A percentile compares a stretch with the other conserved stretches of the same genome.
These are phyloP conservation scores for Microbotryomycetes sp. DNA, from an alignment of 1,284 basidiomycete species.

Conservation along the genomic window DNA sequence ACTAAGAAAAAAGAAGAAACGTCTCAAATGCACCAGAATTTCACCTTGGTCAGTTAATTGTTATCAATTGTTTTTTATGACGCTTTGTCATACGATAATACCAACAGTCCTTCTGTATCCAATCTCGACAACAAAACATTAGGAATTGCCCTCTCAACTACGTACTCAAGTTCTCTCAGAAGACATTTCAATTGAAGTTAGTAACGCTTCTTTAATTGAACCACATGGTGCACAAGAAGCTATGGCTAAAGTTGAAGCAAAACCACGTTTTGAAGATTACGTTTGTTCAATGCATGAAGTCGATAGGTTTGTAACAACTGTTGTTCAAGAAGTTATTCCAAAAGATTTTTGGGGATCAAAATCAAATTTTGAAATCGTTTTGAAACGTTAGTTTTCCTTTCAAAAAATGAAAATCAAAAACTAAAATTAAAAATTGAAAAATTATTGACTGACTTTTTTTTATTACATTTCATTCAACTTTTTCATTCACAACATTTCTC, in stretches of 20 bases:
- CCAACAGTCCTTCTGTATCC: too few relatives aligned
- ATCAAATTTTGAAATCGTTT: constrained; percentile 59
- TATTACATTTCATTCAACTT: not conserved
- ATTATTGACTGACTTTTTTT: not conserved
- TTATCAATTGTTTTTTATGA: not conserved
- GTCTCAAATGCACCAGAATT: not conserved
- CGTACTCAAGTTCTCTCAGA: constrained; percentile 9
- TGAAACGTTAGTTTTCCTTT: constrained; percentile 52
- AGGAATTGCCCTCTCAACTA: constrained; percentile 21
- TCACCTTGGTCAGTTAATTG: not conserved
- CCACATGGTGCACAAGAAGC: constrained; percentile 50
- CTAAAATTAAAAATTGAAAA: not conserved
- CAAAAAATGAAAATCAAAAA: not conserved
- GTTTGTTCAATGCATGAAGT: constrained; percentile 61
- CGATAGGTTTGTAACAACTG: constrained; percentile 57
- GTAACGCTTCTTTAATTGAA: constrained; percentile 33
- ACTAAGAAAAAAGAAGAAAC: not conserved
- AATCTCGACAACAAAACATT: too few relatives aligned
- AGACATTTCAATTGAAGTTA: constrained; percentile 28
- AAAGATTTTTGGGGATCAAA: constrained; percentile 68
- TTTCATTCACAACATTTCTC: not conserved
- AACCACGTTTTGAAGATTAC: constrained; percentile 73
- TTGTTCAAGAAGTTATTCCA: constrained; percentile 67
- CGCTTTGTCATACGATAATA: too few relatives aligned
- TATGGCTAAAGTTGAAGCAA: constrained; percentile 47